Base-by-base conservation (phyloP, 2,329 filamentous ascomycete species). In the Aureobasidium lini region DNA sequence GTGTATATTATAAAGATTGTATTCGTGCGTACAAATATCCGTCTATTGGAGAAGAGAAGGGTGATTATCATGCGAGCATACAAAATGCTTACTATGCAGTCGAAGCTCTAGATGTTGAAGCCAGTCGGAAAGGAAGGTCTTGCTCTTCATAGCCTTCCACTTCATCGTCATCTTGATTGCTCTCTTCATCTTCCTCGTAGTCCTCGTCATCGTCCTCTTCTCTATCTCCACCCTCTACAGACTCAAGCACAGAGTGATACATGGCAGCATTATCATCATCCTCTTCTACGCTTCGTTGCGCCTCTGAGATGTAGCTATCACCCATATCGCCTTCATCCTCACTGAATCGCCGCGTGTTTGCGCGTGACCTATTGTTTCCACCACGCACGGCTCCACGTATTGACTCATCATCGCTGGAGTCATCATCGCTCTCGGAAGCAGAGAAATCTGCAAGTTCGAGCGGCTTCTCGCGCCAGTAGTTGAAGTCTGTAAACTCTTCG, bases 401-500 rank as follows among this genome's bases (percentile, higher is more conserved):
- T 42, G n/a, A 52, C 42, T 60, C 62, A 9, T 57, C 61, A 16
- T 63, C 60, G 8, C 65, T 64, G 2, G 72, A 72, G 44, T 77
- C 78, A 4, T 75, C 76, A 64, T 82, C 81, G 34, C 80, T 85
- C 62, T 94, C 92, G 46, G 88, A 95, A 56, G 88, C 88, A 0
- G 89, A 91, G 66, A 97, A 97, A 57, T 96, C 89, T 43, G 91
- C 89, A 29, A 96, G 75, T 53, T 95, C 90, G 15, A 93, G 80
- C 2, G 91, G 90, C 49, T 82, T 81, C 63, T 95, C 88, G 63
- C 95, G 83, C 94, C 94, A 99, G 75, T 95, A 99, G 60, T 86
- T 93, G 74, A 99, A 99, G 71, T 99, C 94, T 0, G 94, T 99
- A 69, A 89, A 99, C 60, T 95, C 88, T 71, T 97, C 94, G 11